Conservation (phyloP, 306 rosid genomes). For the Oemleria cerasiformis region DNA sequence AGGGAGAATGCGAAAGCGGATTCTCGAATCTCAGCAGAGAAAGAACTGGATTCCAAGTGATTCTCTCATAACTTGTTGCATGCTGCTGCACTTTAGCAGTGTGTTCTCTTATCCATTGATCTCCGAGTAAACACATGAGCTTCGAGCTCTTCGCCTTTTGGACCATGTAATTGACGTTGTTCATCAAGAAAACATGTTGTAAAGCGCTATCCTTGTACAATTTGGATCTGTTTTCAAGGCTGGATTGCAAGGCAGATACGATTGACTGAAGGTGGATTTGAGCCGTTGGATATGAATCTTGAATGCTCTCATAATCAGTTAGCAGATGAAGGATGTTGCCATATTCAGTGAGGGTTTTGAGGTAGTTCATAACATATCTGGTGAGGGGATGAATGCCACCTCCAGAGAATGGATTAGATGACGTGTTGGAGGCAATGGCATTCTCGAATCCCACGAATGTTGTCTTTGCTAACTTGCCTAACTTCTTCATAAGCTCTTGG, state of each 20-base stretch:
- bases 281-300: constrained; percentile 34
- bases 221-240: constrained; percentile 40
- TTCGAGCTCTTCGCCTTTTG: constrained; percentile 48
- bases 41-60: constrained; percentile 44
- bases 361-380: constrained; percentile 66
- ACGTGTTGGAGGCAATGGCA: constrained; percentile 40
- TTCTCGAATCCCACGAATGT: constrained; percentile 41
- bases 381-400: constrained; percentile 63
- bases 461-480: constrained; percentile 38
- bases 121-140: constrained; percentile 38
- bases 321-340: constrained; percentile 38
- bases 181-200: constrained; percentile 60
- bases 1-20: not conserved
- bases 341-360: constrained; percentile 37
- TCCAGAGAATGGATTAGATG: constrained; percentile 37
- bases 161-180: constrained; percentile 63
- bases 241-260: constrained; percentile 43
- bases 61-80: constrained; percentile 45
- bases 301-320: constrained; percentile 29
- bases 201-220: constrained; percentile 51
- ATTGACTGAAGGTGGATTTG: constrained; percentile 31
- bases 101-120: constrained; percentile 51
- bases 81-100: constrained; percentile 28
- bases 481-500: constrained; percentile 35
- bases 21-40: constrained; percentile 28